Percentiles rank a stretch among this genome's conserved stretches.
phyloP scores from a whole-genome alignment of 441 rosid species.

The Populus hybrid region DNA sequence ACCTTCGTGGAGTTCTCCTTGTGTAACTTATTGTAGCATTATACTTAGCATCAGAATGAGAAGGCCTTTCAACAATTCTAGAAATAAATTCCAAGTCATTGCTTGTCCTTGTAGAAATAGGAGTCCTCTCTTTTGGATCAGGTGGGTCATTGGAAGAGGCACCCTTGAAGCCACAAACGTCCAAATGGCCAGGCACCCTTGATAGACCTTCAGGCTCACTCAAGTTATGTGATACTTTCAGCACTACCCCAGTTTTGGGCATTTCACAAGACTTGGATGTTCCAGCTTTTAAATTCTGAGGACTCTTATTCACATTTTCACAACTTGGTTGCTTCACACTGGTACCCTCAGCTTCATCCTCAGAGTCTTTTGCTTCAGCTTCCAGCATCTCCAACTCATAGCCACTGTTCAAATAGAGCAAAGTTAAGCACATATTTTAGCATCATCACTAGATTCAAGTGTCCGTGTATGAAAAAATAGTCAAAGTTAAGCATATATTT shows the following conservation, averaged over 20 bases:
- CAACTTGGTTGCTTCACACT: conserved; percentile 30
- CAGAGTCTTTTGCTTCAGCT: conserved; percentile 94
- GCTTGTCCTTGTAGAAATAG: conserved; percentile 27
- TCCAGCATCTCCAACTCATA: conserved; percentile 77
- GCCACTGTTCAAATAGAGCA: conserved; percentile 48
- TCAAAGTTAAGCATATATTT: neutral
- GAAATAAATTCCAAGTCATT: conserved; percentile 29
- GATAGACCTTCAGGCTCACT: conserved; percentile 27
- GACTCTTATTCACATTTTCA: conserved; percentile 37
- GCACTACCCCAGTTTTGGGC: conserved; percentile 30
- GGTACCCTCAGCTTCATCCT: conserved; percentile 55
- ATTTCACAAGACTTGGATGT: conserved; percentile 28
- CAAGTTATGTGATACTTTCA: conserved; percentile 17
- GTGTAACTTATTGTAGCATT: conserved; percentile 36
- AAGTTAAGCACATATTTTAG: neutral
- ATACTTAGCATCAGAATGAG: conserved; percentile 28
- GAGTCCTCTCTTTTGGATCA: conserved; percentile 33
- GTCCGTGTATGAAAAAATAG: too few species aligned
- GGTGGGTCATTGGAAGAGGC: conserved; percentile 23
- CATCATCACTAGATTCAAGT: neutral
- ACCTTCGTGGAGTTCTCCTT: conserved; percentile 42
- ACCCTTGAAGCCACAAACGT: conserved; percentile 21
- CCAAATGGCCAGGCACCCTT: conserved; percentile 24
- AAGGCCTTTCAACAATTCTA: conserved; percentile 32
- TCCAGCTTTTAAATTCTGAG: conserved; percentile 40